phyloP scores from a whole-genome alignment of 2,329 filamentous ascomycete genomes.

The Sporothrix brunneoviolacea region DNA sequence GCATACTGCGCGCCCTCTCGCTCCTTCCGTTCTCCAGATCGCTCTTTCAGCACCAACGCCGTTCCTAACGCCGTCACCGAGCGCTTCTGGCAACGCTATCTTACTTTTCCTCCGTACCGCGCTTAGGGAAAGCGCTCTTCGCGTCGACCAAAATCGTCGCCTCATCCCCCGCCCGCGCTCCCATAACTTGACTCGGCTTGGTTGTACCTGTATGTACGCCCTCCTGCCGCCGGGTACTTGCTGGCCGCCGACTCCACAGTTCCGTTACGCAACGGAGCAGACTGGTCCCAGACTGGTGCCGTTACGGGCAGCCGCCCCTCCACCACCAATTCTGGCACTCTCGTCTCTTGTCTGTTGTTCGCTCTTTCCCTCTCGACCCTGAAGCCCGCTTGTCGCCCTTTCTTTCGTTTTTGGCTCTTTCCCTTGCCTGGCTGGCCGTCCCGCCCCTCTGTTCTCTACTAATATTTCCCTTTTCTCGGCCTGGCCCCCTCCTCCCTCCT shows the following conservation, averaged over 20 bases:
- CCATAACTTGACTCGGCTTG: too few species aligned
- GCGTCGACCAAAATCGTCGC: too few species aligned
- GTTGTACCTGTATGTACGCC: neutral
- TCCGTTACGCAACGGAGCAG: conserved; percentile 18
- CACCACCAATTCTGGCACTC: too few species aligned
- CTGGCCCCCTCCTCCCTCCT: neutral
- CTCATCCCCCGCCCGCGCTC: too few species aligned
- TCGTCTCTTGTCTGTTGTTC: neutral
- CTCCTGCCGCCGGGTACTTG: neutral
- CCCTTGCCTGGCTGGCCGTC: too few species aligned
- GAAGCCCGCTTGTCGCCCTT: neutral
- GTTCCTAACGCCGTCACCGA: neutral
- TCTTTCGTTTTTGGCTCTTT: neutral
- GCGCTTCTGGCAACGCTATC: too few species aligned
- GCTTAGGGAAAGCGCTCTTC: too few species aligned
- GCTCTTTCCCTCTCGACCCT: neutral
- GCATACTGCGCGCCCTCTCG: too few species aligned
- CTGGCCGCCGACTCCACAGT: conserved; percentile 7
- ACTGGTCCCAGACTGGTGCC: neutral
- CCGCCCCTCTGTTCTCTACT: neutral
- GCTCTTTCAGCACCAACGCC: neutral
- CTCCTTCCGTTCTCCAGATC: neutral
- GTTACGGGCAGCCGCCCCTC: neutral
- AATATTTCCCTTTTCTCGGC: neutral
- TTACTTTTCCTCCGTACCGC: too few species aligned